Evolutionary conservation across 306 rosid species (phyloP).

Genomic region (Malus sylvestris): DNA sequence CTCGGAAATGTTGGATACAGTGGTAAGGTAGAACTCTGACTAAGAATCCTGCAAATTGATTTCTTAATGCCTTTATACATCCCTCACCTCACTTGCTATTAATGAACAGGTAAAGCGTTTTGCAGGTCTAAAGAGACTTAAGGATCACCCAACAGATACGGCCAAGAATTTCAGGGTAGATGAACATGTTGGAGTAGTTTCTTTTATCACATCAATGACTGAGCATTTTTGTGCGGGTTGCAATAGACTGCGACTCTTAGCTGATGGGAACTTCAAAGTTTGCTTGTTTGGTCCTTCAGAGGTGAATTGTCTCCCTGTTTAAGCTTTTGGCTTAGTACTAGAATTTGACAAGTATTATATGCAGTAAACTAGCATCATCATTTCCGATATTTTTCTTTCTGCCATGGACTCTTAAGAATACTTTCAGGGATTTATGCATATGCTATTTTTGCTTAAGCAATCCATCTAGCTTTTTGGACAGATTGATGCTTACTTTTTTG

Average conservation of each 20-base stretch:
- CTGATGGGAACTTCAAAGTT: slow-evolving; percentile 93
- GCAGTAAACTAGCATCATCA: neutral
- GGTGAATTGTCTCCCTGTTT: slow-evolving; percentile 36
- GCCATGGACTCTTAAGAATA: neutral
- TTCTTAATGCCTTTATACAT: slow-evolving; percentile 13
- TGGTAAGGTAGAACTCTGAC: slow-evolving; percentile 81
- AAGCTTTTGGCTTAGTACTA: slow-evolving; percentile 7
- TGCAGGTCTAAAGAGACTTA: slow-evolving; percentile 46
- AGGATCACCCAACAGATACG: slow-evolving; percentile 84
- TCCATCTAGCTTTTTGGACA: neutral
- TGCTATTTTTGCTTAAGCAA: neutral
- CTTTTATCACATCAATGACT: slow-evolving; percentile 91
- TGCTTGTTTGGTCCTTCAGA: slow-evolving; percentile 96
- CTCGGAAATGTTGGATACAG: slow-evolving; percentile 80
- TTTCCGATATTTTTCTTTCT: neutral
- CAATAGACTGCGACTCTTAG: slow-evolving; percentile 85
- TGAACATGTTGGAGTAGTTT: slow-evolving; percentile 67
- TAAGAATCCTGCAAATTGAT: slow-evolving; percentile 17
- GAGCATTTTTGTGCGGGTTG: slow-evolving; percentile 99
- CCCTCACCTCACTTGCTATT: slow-evolving; percentile 12
- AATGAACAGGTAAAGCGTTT: slow-evolving; percentile 45
- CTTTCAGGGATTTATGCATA: neutral
- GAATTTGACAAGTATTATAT: slow-evolving; percentile 9
- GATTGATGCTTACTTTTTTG: neutral
- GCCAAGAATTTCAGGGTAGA: slow-evolving; percentile 85